Conservation (phyloP, 805 yeast species). For the Yarrowia keelungensis region DNA sequence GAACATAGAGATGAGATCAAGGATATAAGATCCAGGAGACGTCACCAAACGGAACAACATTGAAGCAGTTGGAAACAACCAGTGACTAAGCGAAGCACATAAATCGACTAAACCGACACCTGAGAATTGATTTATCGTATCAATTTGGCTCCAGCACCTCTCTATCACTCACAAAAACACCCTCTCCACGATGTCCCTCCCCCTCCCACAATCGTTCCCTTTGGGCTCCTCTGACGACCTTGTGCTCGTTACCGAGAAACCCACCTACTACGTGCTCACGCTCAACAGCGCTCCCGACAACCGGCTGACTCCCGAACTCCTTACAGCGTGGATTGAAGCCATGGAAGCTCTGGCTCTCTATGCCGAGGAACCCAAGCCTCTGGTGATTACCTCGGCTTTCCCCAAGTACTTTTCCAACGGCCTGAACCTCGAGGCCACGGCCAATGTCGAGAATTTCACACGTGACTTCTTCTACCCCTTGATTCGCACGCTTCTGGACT, state of each 20-base stretch:
- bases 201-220: slow-evolving; percentile 14
- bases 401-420: slow-evolving; percentile 53
- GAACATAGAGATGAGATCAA: too few species aligned
- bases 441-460: slow-evolving; percentile 49
- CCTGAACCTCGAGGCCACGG: slow-evolving; percentile 50
- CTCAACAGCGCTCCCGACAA: slow-evolving; percentile 51
- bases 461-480: slow-evolving; percentile 47
- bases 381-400: slow-evolving; percentile 50
- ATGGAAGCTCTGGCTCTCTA: slow-evolving; percentile 47
- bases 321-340: slow-evolving; percentile 49
- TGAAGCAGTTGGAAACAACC: too few species aligned
- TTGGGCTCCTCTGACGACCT: slow-evolving; percentile 2
- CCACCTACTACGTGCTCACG: slow-evolving; percentile 48
- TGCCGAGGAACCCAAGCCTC: slow-evolving; percentile 46
- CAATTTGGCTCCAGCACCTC: not conserved
- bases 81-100: too few species aligned
- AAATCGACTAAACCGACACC: too few species aligned
- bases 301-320: slow-evolving; percentile 49
- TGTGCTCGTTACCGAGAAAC: slow-evolving; percentile 6
- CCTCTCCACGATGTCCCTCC: slow-evolving; percentile 4
- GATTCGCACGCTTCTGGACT: slow-evolving; percentile 49
- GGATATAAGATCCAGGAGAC: too few species aligned
- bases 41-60: too few species aligned
- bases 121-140: too few species aligned
- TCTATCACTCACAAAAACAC: not conserved